Evolutionary conservation across 169 alveolate species (phyloP).

Genomic region (Cyclospora cayetanensis): DNA sequence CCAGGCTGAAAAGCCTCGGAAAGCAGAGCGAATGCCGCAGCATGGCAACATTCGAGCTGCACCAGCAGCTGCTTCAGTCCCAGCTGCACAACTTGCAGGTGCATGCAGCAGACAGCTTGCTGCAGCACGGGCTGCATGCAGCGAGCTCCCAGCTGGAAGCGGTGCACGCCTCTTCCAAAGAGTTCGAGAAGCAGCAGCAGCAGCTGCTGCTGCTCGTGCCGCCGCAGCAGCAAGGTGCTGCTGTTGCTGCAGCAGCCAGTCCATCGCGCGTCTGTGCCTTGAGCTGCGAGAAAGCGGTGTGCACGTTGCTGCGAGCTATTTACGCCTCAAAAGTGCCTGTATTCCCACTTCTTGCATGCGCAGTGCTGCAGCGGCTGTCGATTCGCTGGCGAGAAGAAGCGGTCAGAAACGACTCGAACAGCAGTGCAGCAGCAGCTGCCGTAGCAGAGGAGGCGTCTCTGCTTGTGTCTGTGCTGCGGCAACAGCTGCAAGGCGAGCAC

Average conservation of each 20-base stretch:
- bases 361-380: background rate
- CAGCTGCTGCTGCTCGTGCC: background rate
- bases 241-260: background rate
- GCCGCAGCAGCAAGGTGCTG: background rate
- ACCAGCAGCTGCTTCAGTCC: background rate
- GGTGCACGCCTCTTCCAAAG: background rate
- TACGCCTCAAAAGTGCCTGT: background rate
- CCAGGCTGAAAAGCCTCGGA: background rate
- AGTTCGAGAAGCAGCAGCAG: background rate
- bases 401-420: too few relatives aligned
- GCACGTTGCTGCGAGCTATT: background rate
- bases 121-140: background rate
- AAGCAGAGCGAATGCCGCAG: background rate
- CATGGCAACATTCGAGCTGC: background rate
- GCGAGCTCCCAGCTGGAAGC: background rate
- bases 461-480: background rate
- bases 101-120: background rate
- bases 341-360: background rate
- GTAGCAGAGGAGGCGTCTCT: background rate
- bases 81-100: background rate
- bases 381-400: background rate
- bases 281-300: background rate
- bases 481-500: slow-evolving; percentile 2
- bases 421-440: slow-evolving; percentile 16
- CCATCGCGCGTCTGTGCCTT: too few relatives aligned